Base-by-base conservation (phyloP, 371 early-diverging fungal species). In the Mortierella sp. region DNA sequence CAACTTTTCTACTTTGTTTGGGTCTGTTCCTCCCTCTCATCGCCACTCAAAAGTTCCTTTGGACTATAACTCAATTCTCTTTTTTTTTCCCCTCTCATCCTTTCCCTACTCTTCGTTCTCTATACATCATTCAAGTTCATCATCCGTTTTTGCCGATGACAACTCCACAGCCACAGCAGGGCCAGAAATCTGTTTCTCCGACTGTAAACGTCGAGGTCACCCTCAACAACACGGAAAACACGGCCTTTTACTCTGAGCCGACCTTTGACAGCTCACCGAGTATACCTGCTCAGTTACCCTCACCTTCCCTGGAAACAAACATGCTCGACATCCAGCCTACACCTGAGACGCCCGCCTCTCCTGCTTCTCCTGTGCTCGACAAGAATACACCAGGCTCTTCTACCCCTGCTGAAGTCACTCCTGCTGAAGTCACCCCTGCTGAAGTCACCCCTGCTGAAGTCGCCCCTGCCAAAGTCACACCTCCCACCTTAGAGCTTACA, bases 181-280 rank as follows among this genome's bases (percentile, higher is more conserved):
- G 62, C 62, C 62, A 38, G 16, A 58, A 58, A 21, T 40, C 58
- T 21, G 50, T 65, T 53, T 43, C 78, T 58, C 69, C 72, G 22
- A 55, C 33, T 19, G 63, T 22, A 40, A 63, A 63, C n/a, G 36
- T 55, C 63, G 41, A 53, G 28, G 38, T 67, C 41, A 63, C 22
- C 53, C 67, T 63, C 67, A 67, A 52, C 67, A 67, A 41, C 48
- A 19, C 57, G 15, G 72, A 71, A 52, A 67, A 71, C 68, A 21
- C 50, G 53, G 77, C 63, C 57, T 77, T 77, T 64, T 77, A 61
- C 60, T 53, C 63, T 38, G 72, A 65, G 55, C 78, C 78, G 3
- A 63, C 19, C 47, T 63, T 73, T 28, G 62, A 45, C 8, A 24
- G 50, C 59, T 9, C 40, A 16, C 40, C 43, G 19, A 61, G 32